These are phyloP conservation scores for Voacanga thouarsii DNA, from an alignment of 257 asterid genomes.

Conservation along the genomic window DNA sequence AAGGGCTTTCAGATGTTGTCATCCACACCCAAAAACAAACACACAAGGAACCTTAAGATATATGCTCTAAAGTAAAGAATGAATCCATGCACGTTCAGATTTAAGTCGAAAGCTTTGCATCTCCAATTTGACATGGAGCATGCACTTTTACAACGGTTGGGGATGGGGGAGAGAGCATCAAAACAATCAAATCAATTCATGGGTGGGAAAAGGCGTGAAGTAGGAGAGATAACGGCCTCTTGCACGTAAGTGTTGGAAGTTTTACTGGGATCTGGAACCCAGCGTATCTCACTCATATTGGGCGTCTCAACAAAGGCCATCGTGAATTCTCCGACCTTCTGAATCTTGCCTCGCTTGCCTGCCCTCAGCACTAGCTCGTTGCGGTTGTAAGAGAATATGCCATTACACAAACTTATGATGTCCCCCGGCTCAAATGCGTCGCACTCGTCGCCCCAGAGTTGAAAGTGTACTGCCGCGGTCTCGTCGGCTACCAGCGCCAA, in stretches of 20 bases:
- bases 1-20: background rate
- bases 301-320: slow-evolving; percentile 72
- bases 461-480: slow-evolving; percentile 83
- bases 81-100: too few relatives aligned
- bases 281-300: slow-evolving; percentile 60
- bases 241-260: slow-evolving; percentile 38
- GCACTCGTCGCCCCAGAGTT: slow-evolving; percentile 76
- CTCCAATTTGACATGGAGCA: too few relatives aligned
- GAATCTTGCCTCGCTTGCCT: slow-evolving; percentile 60
- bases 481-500: slow-evolving; percentile 74
- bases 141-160: too few relatives aligned
- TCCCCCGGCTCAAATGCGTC: slow-evolving; percentile 60
- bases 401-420: slow-evolving; percentile 45
- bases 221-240: slow-evolving; percentile 38
- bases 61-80: too few relatives aligned
- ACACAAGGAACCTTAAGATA: background rate
- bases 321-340: slow-evolving; percentile 63
- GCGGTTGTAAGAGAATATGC: slow-evolving; percentile 62
- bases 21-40: too few relatives aligned
- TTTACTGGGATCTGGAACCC: slow-evolving; percentile 41
- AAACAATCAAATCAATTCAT: slow-evolving; percentile 15
- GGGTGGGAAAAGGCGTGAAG: slow-evolving; percentile 47
- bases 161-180: background rate
- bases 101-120: too few relatives aligned
- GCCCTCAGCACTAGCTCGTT: slow-evolving; percentile 54